A percentile compares a stretch with the other conserved stretches of the same genome.
These are phyloP conservation scores for Triticum dicoccoides DNA, from an alignment of 176 grass and related monocot species.

Conservation along the genomic window DNA sequence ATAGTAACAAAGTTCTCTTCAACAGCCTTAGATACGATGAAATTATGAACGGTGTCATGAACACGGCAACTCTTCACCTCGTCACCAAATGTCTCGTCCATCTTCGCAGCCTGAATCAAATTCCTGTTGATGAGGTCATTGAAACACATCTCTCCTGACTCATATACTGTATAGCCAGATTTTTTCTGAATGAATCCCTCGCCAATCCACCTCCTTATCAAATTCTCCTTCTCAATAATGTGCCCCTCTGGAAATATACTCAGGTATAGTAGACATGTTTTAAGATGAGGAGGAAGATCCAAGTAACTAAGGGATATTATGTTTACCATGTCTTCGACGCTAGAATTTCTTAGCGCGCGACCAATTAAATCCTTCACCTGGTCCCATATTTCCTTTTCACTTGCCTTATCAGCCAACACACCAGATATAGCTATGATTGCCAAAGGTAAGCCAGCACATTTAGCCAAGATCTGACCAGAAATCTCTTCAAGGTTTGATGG, in stretches of 20 bases:
- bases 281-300: constrained; percentile 29
- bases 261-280: constrained; percentile 29
- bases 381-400: neutral
- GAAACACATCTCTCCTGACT: constrained; percentile 16
- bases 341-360: neutral
- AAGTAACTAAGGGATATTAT: constrained; percentile 19
- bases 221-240: neutral
- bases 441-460: neutral
- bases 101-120: constrained; percentile 16
- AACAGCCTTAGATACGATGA: constrained; percentile 10
- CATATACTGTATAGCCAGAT: neutral
- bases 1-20: constrained; percentile 41
- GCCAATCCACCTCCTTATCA: constrained; percentile 21
- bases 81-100: neutral
- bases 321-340: neutral
- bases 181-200: constrained; percentile 19
- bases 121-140: constrained; percentile 22
- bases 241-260: constrained; percentile 27
- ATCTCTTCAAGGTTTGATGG: neutral
- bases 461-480: neutral
- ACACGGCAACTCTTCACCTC: constrained; percentile 12
- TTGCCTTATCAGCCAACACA: neutral
- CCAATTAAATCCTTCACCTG: neutral
- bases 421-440: neutral
- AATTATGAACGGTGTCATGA: constrained; percentile 29